Percentiles rank a stretch among this genome's conserved stretches.
phyloP scores from a whole-genome alignment of 2,329 filamentous ascomycete genomes.

The Nemania diffusa region DNA sequence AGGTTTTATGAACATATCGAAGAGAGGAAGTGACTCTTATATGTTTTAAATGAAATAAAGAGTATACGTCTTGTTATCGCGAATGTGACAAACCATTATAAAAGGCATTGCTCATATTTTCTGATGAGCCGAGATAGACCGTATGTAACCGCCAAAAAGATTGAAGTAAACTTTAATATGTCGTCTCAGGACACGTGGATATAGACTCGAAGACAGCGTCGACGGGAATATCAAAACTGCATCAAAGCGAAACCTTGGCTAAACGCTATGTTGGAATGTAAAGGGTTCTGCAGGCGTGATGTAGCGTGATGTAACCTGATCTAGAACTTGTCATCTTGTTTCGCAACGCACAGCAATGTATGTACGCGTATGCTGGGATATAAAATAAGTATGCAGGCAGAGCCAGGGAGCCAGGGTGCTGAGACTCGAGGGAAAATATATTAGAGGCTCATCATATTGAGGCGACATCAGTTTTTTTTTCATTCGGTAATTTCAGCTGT shows the following conservation, averaged over 20 bases:
- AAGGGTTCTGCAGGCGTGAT: background rate
- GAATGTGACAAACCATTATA: background rate
- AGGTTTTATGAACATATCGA: background rate
- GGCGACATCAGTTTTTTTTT: background rate
- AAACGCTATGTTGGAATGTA: background rate
- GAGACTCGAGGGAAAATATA: no score
- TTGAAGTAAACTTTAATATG: background rate
- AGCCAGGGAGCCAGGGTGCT: no score
- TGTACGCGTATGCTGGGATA: background rate
- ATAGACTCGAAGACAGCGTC: background rate
- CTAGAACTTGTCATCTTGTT: background rate
- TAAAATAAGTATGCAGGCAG: background rate
- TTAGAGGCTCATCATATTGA: background rate
- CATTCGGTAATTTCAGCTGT: background rate
- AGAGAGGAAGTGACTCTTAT: background rate
- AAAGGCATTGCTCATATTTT: background rate
- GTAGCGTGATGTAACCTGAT: background rate
- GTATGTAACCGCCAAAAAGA: background rate
- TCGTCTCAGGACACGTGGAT: background rate
- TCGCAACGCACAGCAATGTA: background rate
- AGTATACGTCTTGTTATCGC: background rate
- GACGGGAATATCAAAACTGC: background rate
- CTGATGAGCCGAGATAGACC: background rate
- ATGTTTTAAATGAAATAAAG: background rate
- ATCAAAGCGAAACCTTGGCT: constrained; percentile 9